These are phyloP conservation scores for Trichoderma brevicompactum DNA, from an alignment of 2,329 filamentous ascomycete species.

Conservation along the genomic window DNA sequence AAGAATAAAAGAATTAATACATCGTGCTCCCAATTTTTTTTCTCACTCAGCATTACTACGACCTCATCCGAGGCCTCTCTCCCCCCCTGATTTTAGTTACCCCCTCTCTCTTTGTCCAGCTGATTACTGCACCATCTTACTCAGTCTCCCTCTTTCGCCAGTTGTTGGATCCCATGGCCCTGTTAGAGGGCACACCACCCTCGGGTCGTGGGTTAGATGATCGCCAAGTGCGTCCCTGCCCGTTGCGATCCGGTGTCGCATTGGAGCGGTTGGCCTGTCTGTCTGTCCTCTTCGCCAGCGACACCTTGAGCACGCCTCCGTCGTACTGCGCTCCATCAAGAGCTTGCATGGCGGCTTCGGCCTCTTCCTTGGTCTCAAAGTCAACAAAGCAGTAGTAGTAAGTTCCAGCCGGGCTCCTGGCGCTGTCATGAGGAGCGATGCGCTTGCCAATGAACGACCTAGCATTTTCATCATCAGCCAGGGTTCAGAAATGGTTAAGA, in stretches of 20 bases:
- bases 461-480: not conserved
- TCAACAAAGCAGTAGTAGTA: constrained; percentile 71
- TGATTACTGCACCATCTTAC: not conserved
- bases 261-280: constrained; percentile 18
- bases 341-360: constrained; percentile 50
- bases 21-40: constrained; percentile 8
- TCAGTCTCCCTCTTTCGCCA: constrained; percentile 23
- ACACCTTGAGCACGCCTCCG: constrained; percentile 34
- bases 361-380: constrained; percentile 59
- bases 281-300: constrained; percentile 28
- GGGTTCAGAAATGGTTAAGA: not conserved
- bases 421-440: constrained; percentile 63
- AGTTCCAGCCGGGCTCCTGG: constrained; percentile 54
- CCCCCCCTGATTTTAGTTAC: not conserved
- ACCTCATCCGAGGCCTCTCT: not conserved
- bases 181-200: constrained; percentile 1
- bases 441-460: constrained; percentile 50
- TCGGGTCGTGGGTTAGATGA: constrained; percentile 16
- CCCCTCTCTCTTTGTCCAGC: not conserved
- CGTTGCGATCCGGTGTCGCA: constrained; percentile 1
- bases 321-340: constrained; percentile 35
- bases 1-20: constrained; percentile 15
- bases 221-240: constrained; percentile 15
- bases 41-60: constrained; percentile 5
- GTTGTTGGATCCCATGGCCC: constrained; percentile 29